Conservation (phyloP, 2,329 filamentous ascomycete genomes). For the Aspergillus fijiensis region DNA sequence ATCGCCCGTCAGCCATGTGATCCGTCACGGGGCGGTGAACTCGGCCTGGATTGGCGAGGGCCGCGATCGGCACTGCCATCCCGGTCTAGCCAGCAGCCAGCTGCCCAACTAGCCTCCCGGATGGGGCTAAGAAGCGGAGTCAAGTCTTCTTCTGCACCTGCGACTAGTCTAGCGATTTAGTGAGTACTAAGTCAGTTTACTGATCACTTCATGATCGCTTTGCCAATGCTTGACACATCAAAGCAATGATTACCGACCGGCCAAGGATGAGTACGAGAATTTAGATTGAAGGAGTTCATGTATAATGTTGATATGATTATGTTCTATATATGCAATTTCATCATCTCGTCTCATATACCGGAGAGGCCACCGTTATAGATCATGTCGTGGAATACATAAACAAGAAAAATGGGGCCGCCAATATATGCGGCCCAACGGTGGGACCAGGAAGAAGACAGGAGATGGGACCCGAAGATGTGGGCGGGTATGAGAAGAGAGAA, state of each 20-base stretch:
- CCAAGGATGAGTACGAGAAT: background rate
- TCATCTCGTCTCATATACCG: background rate
- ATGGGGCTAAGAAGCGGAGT: background rate
- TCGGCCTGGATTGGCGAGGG: background rate
- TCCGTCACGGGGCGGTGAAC: constrained; percentile 8
- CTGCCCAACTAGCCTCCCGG: background rate
- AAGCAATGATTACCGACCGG: background rate
- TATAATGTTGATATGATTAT: background rate
- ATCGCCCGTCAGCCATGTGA: constrained; percentile 5
- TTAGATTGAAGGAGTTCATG: background rate
- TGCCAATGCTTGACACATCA: background rate
- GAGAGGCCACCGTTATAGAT: background rate
- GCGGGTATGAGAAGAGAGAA: constrained; percentile 12
- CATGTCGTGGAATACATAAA: background rate
- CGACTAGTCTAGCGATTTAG: too few relatives aligned
- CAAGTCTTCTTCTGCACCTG: background rate
- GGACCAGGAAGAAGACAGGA: background rate
- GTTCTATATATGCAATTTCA: constrained; percentile 8
- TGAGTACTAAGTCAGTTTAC: background rate
- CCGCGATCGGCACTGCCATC: constrained; percentile 8
- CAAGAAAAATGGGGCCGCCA: background rate
- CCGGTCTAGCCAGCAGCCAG: constrained; percentile 3
- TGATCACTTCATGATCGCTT: background rate
- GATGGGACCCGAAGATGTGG: background rate
- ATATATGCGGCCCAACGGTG: constrained; percentile 13